A percentile compares a stretch with the other conserved stretches of the same genome.
phyloP scores from a whole-genome alignment of 139 green algal genomes.

The Deuterostichococcus epilithicus region DNA sequence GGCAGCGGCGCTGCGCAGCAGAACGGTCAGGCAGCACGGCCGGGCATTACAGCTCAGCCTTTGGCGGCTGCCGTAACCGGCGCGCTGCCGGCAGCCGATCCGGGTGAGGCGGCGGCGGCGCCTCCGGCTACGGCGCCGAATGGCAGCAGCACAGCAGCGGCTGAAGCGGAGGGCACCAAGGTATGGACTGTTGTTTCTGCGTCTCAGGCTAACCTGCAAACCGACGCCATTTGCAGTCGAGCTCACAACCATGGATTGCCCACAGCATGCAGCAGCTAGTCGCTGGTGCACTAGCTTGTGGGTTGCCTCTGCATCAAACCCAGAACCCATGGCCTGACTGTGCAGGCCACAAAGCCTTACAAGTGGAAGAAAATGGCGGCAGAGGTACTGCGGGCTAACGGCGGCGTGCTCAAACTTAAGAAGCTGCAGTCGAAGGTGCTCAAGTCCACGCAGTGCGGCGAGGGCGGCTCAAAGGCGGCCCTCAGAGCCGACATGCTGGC shows the following conservation, averaged over 20 bases:
- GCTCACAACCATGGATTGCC: background rate
- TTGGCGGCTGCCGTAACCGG: background rate
- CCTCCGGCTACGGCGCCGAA: background rate
- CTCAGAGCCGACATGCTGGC: background rate
- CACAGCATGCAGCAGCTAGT: background rate
- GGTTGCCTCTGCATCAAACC: background rate
- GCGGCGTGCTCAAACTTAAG: constrained; percentile 3
- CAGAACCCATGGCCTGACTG: background rate
- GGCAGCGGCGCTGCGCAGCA: background rate
- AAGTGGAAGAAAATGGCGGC: constrained; percentile 23
- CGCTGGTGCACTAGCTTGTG: background rate
- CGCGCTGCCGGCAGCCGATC: background rate
- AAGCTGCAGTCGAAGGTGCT: constrained; percentile 3
- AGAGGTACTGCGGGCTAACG: background rate
- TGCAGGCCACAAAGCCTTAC: background rate
- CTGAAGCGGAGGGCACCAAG: background rate
- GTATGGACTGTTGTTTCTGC: background rate
- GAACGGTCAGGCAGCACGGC: background rate
- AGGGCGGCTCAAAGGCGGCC: background rate
- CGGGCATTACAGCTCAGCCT: background rate
- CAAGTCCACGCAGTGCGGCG: background rate
- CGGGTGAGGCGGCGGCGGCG: background rate
- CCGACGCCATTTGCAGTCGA: background rate
- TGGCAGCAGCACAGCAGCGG: background rate
- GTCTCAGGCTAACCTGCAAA: background rate